phyloP scores from a whole-genome alignment of 1,284 basidiomycete species.

The Termitomyces sp. region DNA sequence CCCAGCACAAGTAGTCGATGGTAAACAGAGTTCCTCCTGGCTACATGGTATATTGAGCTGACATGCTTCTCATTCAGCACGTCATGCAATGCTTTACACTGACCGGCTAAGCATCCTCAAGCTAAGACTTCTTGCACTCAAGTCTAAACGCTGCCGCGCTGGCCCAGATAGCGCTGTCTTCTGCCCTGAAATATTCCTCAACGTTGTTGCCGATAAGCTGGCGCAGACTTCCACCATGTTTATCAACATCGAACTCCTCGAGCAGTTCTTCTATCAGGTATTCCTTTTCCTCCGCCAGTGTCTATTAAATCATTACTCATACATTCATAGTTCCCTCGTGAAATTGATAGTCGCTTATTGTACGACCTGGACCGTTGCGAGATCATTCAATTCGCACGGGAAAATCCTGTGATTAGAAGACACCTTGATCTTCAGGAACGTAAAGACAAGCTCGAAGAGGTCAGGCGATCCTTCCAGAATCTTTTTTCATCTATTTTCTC shows the following conservation, averaged over 20 bases:
- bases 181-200: constrained; percentile 96
- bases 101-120: constrained; percentile 83
- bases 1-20: constrained; percentile 85
- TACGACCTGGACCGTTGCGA: constrained; percentile 88
- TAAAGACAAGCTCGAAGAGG: constrained; percentile 97
- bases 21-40: constrained; percentile 40
- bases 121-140: constrained; percentile 78
- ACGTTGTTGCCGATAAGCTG: constrained; percentile 95
- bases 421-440: constrained; percentile 97
- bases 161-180: constrained; percentile 86
- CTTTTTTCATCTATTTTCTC: not conserved
- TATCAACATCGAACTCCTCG: constrained; percentile 95
- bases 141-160: constrained; percentile 80
- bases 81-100: constrained; percentile 84
- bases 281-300: constrained; percentile 15
- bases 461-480: constrained; percentile 23
- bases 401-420: constrained; percentile 82
- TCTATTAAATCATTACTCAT: not conserved
- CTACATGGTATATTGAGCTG: constrained; percentile 1
- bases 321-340: constrained; percentile 78
- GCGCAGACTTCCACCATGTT: constrained; percentile 97
- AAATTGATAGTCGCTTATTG: constrained; percentile 92
- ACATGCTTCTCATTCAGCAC: constrained; percentile 47
- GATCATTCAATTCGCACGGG: constrained; percentile 86
- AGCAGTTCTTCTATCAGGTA: constrained; percentile 98